Evolutionary conservation across 768 basidiomycete genomes (phyloP).

Genomic region (Tephrocybe sp.): DNA sequence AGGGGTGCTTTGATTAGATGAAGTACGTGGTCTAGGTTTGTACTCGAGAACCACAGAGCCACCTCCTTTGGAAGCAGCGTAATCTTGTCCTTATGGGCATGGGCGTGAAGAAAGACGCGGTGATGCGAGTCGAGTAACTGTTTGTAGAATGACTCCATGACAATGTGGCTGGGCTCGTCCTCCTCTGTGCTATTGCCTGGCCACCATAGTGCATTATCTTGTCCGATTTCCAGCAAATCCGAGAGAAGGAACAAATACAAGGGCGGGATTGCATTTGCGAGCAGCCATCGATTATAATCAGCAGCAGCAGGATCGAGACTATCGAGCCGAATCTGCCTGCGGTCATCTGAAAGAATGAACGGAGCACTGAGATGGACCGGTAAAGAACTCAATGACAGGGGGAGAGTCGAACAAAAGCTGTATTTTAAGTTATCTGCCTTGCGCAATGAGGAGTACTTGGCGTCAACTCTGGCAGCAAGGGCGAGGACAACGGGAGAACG

Average conservation of each 20-base stretch:
- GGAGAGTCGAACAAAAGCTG: conserved; percentile 45
- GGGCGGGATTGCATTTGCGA: conserved; percentile 32
- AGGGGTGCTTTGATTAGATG: conserved; percentile 17
- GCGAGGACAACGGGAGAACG: conserved; percentile 26
- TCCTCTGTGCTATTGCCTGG: conserved; percentile 26
- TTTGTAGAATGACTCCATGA: conserved; percentile 10
- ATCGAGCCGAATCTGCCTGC: conserved; percentile 43
- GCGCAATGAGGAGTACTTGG: conserved; percentile 12
- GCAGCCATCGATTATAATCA: conserved; percentile 43
- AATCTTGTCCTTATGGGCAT: neutral
- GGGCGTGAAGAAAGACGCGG: conserved; percentile 4
- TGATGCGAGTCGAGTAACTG: neutral
- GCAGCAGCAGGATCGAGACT: conserved; percentile 32
- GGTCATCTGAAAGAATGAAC: conserved; percentile 46
- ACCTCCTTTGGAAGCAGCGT: neutral
- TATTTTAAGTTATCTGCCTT: conserved; percentile 6
- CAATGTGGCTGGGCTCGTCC: neutral
- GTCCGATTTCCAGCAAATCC: conserved; percentile 20
- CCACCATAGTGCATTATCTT: conserved; percentile 34
- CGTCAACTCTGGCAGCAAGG: conserved; percentile 31
- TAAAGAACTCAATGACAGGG: conserved; percentile 37
- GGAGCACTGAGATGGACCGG: conserved; percentile 49
- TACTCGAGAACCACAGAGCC: neutral
- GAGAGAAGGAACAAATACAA: conserved; percentile 41
- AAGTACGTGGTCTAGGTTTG: conserved; percentile 23